Percentiles rank a stretch among this genome's conserved stretches.
These are phyloP conservation scores for Cardiospermum halicacabum DNA, from an alignment of 345 rosid species.

Conservation along the genomic window DNA sequence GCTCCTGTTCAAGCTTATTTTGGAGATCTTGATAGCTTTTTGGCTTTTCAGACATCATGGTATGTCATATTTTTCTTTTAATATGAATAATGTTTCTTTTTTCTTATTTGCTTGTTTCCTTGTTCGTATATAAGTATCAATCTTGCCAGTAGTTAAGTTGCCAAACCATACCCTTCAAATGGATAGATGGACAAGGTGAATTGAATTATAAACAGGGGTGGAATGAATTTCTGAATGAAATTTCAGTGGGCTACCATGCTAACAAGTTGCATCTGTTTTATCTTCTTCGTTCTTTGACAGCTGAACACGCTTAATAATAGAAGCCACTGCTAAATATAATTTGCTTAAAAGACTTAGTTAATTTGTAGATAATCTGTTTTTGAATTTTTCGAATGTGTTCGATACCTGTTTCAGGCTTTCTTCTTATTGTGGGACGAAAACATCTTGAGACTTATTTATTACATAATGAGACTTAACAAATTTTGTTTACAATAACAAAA, in stretches of 20 bases:
- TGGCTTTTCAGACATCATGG: constrained; percentile 84
- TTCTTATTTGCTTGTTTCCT: neutral
- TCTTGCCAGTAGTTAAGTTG: neutral
- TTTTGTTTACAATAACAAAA: too few relatives aligned
- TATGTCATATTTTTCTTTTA: constrained; percentile 20
- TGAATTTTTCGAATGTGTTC: too few relatives aligned
- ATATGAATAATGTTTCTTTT: neutral
- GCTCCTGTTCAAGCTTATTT: constrained; percentile 89
- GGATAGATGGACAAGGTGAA: neutral
- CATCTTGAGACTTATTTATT: neutral
- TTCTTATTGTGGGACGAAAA: neutral
- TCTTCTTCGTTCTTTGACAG: neutral
- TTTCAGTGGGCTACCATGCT: neutral
- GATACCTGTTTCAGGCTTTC: neutral
- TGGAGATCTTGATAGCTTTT: constrained; percentile 79
- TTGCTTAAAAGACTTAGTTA: neutral
- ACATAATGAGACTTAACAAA: too few relatives aligned
- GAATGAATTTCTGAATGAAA: neutral
- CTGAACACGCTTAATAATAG: neutral
- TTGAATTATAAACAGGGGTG: neutral
- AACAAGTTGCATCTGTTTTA: neutral
- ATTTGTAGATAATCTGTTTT: neutral
- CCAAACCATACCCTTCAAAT: neutral
- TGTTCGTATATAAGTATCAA: neutral
- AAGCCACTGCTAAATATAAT: neutral